Evolutionary conservation across 129 eudicot genomes (phyloP).

Genomic region (Centaurea solstitialis): DNA sequence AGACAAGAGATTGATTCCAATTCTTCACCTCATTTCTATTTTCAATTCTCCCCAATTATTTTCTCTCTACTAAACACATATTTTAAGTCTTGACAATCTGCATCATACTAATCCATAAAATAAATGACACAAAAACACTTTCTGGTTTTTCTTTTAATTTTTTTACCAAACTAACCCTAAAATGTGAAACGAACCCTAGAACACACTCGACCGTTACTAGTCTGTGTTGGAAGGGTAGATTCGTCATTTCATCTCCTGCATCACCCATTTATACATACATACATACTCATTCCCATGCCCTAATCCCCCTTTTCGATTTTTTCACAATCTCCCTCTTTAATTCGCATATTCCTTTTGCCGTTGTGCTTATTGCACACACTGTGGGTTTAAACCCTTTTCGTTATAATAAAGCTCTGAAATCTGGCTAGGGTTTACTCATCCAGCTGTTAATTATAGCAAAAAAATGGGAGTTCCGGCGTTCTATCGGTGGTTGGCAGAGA

Average conservation of each 20-base stretch:
- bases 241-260: background rate
- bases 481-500: constrained; percentile 95
- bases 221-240: background rate
- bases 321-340: background rate
- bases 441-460: background rate
- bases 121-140: no score
- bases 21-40: no score
- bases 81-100: no score
- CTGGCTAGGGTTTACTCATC: constrained; percentile 15
- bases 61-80: no score
- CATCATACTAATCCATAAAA: no score
- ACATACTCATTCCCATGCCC: background rate
- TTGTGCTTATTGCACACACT: background rate
- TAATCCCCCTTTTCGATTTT: constrained; percentile 1
- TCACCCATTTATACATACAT: background rate
- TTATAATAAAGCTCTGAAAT: background rate
- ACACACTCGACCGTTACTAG: background rate
- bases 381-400: background rate
- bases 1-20: no score
- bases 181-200: background rate
- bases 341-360: background rate
- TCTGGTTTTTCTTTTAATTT: no score
- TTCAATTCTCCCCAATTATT: no score
- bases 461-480: constrained; percentile 96
- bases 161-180: no score